Percentiles rank a stretch among this genome's conserved stretches.
Conservation (phyloP, 2,329 filamentous ascomycete genomes). For the Lachnellula cervina region DNA sequence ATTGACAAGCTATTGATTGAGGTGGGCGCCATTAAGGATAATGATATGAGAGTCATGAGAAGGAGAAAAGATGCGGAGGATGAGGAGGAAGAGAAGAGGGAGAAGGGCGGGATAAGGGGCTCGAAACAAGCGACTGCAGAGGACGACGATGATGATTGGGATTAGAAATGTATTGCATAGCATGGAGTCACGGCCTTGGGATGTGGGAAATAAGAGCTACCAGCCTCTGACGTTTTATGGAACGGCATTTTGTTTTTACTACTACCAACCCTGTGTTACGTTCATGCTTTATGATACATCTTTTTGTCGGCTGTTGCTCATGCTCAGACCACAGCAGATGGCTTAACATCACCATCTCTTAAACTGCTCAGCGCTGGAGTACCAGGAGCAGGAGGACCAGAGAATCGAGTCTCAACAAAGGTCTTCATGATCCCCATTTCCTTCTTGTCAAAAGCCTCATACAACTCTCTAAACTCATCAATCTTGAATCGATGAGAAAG, state of each 20-base stretch:
- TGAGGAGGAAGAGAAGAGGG: constrained; percentile 27
- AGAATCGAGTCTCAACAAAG: constrained; percentile 57
- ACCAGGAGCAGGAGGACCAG: constrained; percentile 44
- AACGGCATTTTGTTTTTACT: constrained; percentile 7
- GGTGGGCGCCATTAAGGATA: constrained; percentile 71
- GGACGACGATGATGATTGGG: constrained; percentile 49
- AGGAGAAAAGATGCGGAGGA: constrained; percentile 29
- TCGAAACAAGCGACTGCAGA: constrained; percentile 22
- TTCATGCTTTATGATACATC: not conserved
- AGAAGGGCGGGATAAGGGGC: constrained; percentile 28
- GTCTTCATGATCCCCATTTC: constrained; percentile 77
- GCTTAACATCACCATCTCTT: constrained; percentile 17
- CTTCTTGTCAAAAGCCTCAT: constrained; percentile 52
- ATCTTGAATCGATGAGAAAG: constrained; percentile 71
- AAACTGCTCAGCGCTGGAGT: constrained; percentile 45
- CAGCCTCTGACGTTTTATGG: not conserved
- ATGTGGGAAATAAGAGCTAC: not conserved
- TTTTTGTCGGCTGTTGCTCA: not conserved
- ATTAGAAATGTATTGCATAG: constrained; percentile 34
- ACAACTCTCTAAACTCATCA: constrained; percentile 66
- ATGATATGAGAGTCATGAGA: constrained; percentile 65
- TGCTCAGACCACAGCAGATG: constrained; percentile 5
- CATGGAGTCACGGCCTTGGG: constrained; percentile 12
- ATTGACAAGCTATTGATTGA: constrained; percentile 78
- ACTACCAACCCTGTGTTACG: not conserved